These are phyloP conservation scores for Tetrahymena borealis DNA, from an alignment of 73 alveolate species.

Conservation along the genomic window DNA sequence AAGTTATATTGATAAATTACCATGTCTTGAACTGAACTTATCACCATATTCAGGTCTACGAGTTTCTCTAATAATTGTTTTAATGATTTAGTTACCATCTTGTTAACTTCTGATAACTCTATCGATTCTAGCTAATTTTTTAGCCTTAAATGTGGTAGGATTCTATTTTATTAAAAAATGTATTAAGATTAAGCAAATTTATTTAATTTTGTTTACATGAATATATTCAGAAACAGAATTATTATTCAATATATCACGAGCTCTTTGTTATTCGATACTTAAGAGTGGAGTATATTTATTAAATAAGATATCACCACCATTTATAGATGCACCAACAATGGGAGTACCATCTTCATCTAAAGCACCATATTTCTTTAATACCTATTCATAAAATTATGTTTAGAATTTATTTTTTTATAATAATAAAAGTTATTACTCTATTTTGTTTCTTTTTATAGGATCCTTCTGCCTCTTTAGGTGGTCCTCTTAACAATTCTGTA, in stretches of 20 bases:
- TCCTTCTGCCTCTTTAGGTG: conserved; percentile 37
- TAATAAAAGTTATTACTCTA: neutral
- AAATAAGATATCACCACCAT: conserved; percentile 79
- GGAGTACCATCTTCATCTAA: conserved; percentile 91
- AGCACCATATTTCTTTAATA: conserved; percentile 74
- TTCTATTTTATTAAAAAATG: neutral
- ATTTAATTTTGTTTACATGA: neutral
- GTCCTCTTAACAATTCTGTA: conserved; percentile 63
- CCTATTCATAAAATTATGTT: neutral
- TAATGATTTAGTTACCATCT: conserved; percentile 69
- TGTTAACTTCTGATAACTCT: conserved; percentile 72
- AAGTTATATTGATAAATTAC: conserved; percentile 11
- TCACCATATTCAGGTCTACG: conserved; percentile 98
- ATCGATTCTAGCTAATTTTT: conserved; percentile 63
- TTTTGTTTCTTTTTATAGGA: neutral
- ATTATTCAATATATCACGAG: neutral
- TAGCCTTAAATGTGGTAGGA: conserved; percentile 54
- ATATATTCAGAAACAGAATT: neutral
- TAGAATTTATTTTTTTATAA: neutral
- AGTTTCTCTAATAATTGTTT: conserved; percentile 80
- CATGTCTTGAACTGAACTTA: conserved; percentile 96
- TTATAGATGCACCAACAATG: conserved; percentile 68
- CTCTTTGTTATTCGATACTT: conserved; percentile 25
- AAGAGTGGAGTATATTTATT: conserved; percentile 74
- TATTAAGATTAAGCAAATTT: neutral